Base-by-base conservation (phyloP, 306 rosid genomes). In the Vachellia pachyceras region DNA sequence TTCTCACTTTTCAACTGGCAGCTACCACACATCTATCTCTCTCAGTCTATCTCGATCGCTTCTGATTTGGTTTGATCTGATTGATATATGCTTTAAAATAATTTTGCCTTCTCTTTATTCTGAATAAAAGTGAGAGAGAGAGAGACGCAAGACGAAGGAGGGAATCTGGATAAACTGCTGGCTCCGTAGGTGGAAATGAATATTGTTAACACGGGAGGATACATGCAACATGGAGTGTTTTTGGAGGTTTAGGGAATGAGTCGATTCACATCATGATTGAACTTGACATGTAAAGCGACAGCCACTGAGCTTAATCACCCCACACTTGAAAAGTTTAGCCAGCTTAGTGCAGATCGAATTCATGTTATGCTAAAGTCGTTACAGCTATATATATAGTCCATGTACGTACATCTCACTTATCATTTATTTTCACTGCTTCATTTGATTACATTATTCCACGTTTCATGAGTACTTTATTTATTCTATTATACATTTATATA, bases 241-340 rank as follows among this genome's bases (percentile, higher is more conserved):
- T 10, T 69, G 10, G 47, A 20, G 17, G 67, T 39, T 72, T 15
- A 37, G 54, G 73, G 69, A 25, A 44, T 46, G 39, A 42, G 52
- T 69, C 52, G 5, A 68, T 80, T n/a, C 77, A 6, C 77, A 12
- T 77, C 67, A 86, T 67, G 79, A 83, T 83, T 78, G 72, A 42
- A 72, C 82, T 73, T 42, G 79, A n/a, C 5, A 61, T 15, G 54
- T 17, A 73, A 25, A 69, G 65, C 67, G n/a, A 52, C 17, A 20
- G 23, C 50, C 80, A 22, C 72, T 65, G 82, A 50, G 86, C 79
- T 84, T 84, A 81, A 78, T 71, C 84, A 84, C 86, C 87, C 66
- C 75, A 25, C 72, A 66, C 64, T 5, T 35, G 33, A 66, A 87
- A 78, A 85, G 70, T 57, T 52, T 6, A 25, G 14, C 23, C 5